Evolutionary conservation across 2,329 filamentous ascomycete species (phyloP).

Genomic region (Stromatinia cepivora): DNA sequence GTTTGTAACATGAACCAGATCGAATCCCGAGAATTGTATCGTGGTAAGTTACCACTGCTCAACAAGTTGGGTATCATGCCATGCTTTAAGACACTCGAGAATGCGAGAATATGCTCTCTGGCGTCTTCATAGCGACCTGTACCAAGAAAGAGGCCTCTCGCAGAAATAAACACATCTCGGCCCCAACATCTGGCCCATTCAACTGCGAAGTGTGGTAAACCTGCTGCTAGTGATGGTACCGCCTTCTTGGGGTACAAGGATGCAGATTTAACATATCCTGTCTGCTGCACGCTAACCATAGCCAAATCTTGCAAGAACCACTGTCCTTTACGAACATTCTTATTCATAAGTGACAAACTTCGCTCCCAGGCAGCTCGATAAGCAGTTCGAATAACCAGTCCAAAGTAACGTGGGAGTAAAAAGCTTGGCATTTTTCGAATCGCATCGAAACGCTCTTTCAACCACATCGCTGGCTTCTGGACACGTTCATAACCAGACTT

Average conservation of each 20-base stretch:
- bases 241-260: slow-evolving; percentile 84
- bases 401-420: slow-evolving; percentile 89
- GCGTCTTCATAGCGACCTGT: slow-evolving; percentile 88
- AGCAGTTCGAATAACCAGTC: slow-evolving; percentile 80
- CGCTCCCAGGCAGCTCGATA: slow-evolving; percentile 82
- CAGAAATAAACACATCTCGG: slow-evolving; percentile 93
- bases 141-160: slow-evolving; percentile 86
- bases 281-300: slow-evolving; percentile 90
- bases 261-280: slow-evolving; percentile 83
- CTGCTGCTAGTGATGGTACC: slow-evolving; percentile 86
- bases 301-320: slow-evolving; percentile 85
- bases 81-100: slow-evolving; percentile 94
- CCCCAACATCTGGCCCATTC: slow-evolving; percentile 98
- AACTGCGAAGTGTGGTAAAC: slow-evolving; percentile 88
- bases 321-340: slow-evolving; percentile 76
- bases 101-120: slow-evolving; percentile 90
- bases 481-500: slow-evolving; percentile 63
- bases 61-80: slow-evolving; percentile 97
- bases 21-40: slow-evolving; percentile 95
- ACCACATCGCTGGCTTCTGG: slow-evolving; percentile 69
- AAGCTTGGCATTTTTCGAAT: slow-evolving; percentile 85
- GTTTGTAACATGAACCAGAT: slow-evolving; percentile 98
- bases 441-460: slow-evolving; percentile 81
- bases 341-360: slow-evolving; percentile 74
- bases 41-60: slow-evolving; percentile 77